A percentile compares a stretch with the other conserved stretches of the same genome.
These are phyloP conservation scores for Erigeron canadensis DNA, from an alignment of 129 eudicot species.

Conservation along the genomic window DNA sequence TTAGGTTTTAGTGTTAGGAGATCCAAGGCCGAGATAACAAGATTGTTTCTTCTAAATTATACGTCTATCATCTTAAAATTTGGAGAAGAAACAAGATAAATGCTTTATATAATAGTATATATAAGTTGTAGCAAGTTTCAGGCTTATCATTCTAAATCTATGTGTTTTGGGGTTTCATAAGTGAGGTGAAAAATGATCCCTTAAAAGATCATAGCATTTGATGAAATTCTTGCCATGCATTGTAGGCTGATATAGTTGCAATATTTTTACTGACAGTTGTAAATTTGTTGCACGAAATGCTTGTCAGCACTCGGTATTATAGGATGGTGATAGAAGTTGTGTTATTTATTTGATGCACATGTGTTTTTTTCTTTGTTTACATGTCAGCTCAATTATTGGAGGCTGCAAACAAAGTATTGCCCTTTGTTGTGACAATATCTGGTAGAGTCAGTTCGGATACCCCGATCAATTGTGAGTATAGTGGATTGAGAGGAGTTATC, in stretches of 20 bases:
- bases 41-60: too few relatives aligned
- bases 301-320: neutral
- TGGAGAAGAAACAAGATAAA: too few relatives aligned
- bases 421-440: constrained; percentile 81
- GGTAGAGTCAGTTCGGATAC: constrained; percentile 95
- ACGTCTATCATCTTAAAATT: too few relatives aligned
- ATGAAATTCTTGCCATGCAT: neutral
- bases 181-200: too few relatives aligned
- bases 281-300: neutral
- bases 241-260: constrained; percentile 5
- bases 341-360: neutral
- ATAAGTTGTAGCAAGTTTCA: too few relatives aligned
- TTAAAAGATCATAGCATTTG: neutral
- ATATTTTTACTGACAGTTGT: neutral
- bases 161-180: too few relatives aligned
- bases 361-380: constrained; percentile 1
- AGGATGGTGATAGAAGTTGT: neutral
- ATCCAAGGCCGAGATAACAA: too few relatives aligned
- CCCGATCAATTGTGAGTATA: constrained; percentile 81
- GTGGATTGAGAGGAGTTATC: constrained; percentile 92
- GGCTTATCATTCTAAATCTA: too few relatives aligned
- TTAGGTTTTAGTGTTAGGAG: too few relatives aligned
- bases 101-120: too few relatives aligned
- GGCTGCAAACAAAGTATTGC: constrained; percentile 76
- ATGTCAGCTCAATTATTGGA: constrained; percentile 79